Percentiles rank a stretch among this genome's conserved stretches.
Evolutionary conservation across 352 stramenopile genomes (phyloP).

Genomic region (Phytopythium chamaehyphon): DNA sequence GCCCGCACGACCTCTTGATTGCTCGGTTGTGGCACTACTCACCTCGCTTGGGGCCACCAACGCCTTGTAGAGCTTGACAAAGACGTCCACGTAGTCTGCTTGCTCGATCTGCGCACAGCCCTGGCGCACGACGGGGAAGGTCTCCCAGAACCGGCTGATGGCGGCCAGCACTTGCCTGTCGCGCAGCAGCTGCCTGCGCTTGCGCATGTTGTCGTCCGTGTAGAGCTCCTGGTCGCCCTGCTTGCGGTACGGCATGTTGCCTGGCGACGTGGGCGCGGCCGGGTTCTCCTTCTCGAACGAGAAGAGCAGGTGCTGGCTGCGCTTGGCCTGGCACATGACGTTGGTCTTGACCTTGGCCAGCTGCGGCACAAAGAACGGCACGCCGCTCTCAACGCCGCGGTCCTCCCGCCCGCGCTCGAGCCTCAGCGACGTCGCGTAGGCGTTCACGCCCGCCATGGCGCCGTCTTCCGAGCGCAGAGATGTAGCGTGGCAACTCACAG

Average conservation of each 20-base stretch:
- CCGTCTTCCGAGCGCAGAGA: not conserved
- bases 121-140: constrained; percentile 52
- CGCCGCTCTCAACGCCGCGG: constrained; percentile 31
- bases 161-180: constrained; percentile 38
- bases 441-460: constrained; percentile 33
- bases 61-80: constrained; percentile 83
- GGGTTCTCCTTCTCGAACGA: constrained; percentile 26
- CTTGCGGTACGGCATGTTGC: constrained; percentile 55
- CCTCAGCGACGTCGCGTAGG: constrained; percentile 36
- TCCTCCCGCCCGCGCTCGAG: constrained; percentile 18
- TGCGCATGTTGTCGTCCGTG: constrained; percentile 58
- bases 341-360: constrained; percentile 66
- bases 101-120: constrained; percentile 38
- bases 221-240: constrained; percentile 69
- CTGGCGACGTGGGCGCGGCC: constrained; percentile 12
- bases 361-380: constrained; percentile 59
- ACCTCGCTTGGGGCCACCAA: constrained; percentile 58
- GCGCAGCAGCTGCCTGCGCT: constrained; percentile 48
- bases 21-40: not conserved
- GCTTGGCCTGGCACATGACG: constrained; percentile 45
- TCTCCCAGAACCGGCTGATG: constrained; percentile 71
- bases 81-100: constrained; percentile 70
- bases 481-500: not conserved
- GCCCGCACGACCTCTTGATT: constrained; percentile 1
- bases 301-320: constrained; percentile 48